These are phyloP conservation scores for Erysimum cheiranthoides DNA, from an alignment of 345 rosid species.

Conservation along the genomic window DNA sequence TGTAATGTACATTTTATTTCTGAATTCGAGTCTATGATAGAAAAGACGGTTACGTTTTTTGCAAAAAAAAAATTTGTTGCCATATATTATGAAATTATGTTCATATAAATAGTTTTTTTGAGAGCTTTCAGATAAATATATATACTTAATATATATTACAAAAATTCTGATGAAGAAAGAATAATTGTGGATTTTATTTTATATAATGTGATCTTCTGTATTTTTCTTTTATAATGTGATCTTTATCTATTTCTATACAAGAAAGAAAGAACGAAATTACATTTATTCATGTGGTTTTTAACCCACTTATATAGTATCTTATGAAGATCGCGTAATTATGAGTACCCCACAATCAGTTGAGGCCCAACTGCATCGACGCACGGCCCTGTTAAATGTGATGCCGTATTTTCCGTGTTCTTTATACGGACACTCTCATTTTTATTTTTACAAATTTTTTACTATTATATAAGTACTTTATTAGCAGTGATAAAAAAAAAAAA, in stretches of 20 bases:
- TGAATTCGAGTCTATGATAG: no score
- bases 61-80: no score
- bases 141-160: no score
- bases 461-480: neutral
- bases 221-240: no score
- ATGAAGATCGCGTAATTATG: neutral
- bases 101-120: no score
- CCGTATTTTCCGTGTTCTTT: slow-evolving; percentile 36
- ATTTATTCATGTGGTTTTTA: slow-evolving; percentile 33
- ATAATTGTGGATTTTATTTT: neutral
- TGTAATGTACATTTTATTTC: no score
- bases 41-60: no score
- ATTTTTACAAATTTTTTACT: neutral
- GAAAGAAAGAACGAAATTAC: neutral
- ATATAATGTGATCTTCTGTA: neutral
- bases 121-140: no score
- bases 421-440: slow-evolving; percentile 23
- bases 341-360: slow-evolving; percentile 32
- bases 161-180: no score
- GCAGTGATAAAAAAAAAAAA: no score
- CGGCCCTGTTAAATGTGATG: slow-evolving; percentile 23
- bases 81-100: no score
- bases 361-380: slow-evolving; percentile 38
- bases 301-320: neutral
- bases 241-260: no score